Evolutionary conservation across 805 yeast species (phyloP).

Genomic region (Helenozyma baotianmanensis): DNA sequence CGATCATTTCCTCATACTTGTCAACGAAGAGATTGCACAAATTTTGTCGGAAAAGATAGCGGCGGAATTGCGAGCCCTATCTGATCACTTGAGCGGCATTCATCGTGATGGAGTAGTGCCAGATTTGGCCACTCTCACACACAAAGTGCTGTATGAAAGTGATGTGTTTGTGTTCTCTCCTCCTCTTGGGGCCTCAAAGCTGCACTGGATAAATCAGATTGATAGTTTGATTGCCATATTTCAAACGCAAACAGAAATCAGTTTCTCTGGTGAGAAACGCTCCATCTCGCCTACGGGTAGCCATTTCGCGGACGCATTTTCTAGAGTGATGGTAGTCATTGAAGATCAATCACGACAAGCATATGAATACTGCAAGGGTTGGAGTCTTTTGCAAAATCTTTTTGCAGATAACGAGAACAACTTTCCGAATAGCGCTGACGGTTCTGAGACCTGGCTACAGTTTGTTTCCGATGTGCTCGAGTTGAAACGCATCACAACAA

Average conservation of each 20-base stretch:
- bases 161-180: constrained; percentile 38
- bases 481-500: constrained; percentile 47
- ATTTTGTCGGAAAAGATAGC: too few relatives aligned
- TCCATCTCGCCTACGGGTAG: too few relatives aligned
- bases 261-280: too few relatives aligned
- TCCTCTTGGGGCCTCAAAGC: constrained; percentile 33
- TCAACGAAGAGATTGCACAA: constrained; percentile 25
- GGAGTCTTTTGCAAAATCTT: constrained; percentile 47
- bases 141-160: constrained; percentile 29
- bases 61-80: too few relatives aligned
- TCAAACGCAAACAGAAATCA: too few relatives aligned
- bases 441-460: constrained; percentile 48
- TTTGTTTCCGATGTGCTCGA: constrained; percentile 40
- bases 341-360: constrained; percentile 1
- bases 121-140: too few relatives aligned
- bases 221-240: too few relatives aligned
- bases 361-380: constrained; percentile 20
- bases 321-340: background rate
- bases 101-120: too few relatives aligned
- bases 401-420: background rate
- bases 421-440: constrained; percentile 13
- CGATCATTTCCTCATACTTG: constrained; percentile 15
- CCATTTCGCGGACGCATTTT: too few relatives aligned
- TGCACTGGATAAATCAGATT: constrained; percentile 18
- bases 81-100: too few relatives aligned